Evolutionary conservation across 805 yeast species (phyloP).

Genomic region (Saccharomyces jurei): DNA sequence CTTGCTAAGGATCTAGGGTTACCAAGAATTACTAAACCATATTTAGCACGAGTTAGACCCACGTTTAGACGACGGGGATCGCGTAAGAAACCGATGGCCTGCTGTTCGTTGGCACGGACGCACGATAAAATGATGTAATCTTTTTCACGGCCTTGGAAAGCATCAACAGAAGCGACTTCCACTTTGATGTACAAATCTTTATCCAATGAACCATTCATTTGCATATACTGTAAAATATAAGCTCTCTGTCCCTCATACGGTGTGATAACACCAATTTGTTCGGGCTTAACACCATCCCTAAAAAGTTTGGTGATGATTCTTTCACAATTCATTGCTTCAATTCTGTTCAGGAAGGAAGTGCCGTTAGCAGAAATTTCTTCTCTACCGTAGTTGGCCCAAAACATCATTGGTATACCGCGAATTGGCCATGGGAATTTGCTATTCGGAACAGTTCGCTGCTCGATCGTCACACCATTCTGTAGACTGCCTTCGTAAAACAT

Average conservation of each 20-base stretch:
- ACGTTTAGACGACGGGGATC: slow-evolving; percentile 85
- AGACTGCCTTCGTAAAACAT: slow-evolving; percentile 88
- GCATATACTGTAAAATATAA: slow-evolving; percentile 70
- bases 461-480: slow-evolving; percentile 83
- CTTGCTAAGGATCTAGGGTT: slow-evolving; percentile 70
- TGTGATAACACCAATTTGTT: slow-evolving; percentile 84
- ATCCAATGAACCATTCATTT: slow-evolving; percentile 58
- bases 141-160: slow-evolving; percentile 96
- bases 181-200: slow-evolving; percentile 59
- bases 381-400: slow-evolving; percentile 83
- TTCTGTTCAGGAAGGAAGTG: slow-evolving; percentile 71
- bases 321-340: slow-evolving; percentile 86
- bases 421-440: slow-evolving; percentile 89
- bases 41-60: slow-evolving; percentile 81
- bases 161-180: slow-evolving; percentile 94
- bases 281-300: slow-evolving; percentile 68
- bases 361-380: slow-evolving; percentile 84
- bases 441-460: slow-evolving; percentile 49
- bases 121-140: slow-evolving; percentile 90
- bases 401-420: slow-evolving; percentile 82
- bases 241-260: slow-evolving; percentile 94
- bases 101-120: slow-evolving; percentile 77
- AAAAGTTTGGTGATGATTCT: slow-evolving; percentile 64
- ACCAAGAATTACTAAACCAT: slow-evolving; percentile 73
- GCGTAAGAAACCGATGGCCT: slow-evolving; percentile 71